A percentile compares a stretch with the other conserved stretches of the same genome.
phyloP scores from a whole-genome alignment of 495 filamentous ascomycete species.

The Talaromyces ruber region DNA sequence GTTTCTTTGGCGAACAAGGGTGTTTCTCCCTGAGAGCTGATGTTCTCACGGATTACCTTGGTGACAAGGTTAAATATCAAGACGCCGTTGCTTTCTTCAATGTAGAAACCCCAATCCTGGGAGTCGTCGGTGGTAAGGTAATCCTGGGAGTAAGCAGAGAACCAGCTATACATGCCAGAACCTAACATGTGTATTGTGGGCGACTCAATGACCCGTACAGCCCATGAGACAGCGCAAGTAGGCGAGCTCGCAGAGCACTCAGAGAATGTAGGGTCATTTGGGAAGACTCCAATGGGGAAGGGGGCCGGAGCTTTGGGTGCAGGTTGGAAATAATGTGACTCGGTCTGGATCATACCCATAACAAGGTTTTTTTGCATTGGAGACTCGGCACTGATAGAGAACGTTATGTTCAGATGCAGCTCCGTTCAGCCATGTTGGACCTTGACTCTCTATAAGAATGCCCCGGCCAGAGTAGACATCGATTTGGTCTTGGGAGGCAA shows the following conservation, averaged over 20 bases:
- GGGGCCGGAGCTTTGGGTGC: constrained; percentile 46
- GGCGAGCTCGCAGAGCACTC: constrained; percentile 31
- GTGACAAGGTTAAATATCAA: constrained; percentile 67
- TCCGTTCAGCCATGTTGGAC: constrained; percentile 52
- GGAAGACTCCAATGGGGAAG: constrained; percentile 33
- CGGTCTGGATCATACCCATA: constrained; percentile 69
- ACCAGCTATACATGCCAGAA: constrained; percentile 60
- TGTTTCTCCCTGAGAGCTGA: constrained; percentile 25
- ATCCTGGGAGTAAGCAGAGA: constrained; percentile 38
- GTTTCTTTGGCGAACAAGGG: constrained; percentile 13
- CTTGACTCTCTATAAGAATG: constrained; percentile 44
- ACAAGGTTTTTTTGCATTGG: constrained; percentile 55
- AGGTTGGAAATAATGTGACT: constrained; percentile 63
- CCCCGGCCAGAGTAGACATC: constrained; percentile 57
- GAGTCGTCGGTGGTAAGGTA: constrained; percentile 27
- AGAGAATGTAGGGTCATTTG: constrained; percentile 45
- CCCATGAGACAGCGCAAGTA: constrained; percentile 54
- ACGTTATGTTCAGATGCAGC: constrained; percentile 63
- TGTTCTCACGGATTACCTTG: constrained; percentile 65
- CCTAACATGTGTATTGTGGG: constrained; percentile 49
- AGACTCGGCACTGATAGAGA: constrained; percentile 73
- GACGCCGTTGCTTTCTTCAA: constrained; percentile 35
- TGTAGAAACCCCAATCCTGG: constrained; percentile 20
- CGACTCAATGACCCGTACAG: constrained; percentile 51
- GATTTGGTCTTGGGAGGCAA: constrained; percentile 43